phyloP scores from a whole-genome alignment of 106 monocot species.

The Posidonia australis region DNA sequence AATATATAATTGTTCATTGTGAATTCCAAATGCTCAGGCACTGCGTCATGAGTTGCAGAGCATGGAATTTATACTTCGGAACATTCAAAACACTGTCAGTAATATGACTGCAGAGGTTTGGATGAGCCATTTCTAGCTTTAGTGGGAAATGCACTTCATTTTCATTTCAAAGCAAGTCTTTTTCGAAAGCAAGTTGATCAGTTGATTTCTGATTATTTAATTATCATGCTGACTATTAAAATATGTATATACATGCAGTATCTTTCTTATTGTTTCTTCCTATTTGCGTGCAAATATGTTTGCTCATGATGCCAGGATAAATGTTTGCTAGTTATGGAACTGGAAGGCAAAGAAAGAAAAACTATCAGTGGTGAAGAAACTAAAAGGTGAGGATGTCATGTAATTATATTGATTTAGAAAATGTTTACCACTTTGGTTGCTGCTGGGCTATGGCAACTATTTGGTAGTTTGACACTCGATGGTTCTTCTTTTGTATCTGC shows the following conservation, averaged over 20 bases:
- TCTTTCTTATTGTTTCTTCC: background rate
- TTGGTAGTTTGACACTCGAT: background rate
- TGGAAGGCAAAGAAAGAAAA: conserved; percentile 14
- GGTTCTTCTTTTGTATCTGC: background rate
- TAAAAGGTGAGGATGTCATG: conserved; percentile 8
- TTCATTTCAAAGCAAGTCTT: background rate
- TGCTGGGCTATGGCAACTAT: background rate
- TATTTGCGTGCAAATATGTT: background rate
- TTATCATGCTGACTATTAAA: background rate
- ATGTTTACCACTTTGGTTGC: background rate
- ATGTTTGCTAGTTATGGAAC: background rate
- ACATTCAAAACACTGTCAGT: conserved; percentile 21
- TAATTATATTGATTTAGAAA: background rate
- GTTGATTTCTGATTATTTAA: background rate
- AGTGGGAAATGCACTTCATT: background rate
- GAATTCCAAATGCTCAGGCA: conserved; percentile 6
- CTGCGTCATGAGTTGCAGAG: conserved; percentile 30
- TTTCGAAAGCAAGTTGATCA: background rate
- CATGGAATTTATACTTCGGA: conserved; percentile 28
- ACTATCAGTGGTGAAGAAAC: conserved; percentile 7
- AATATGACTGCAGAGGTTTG: conserved; percentile 20
- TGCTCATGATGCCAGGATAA: conserved; percentile 12
- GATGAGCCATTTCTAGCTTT: background rate
- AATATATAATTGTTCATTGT: background rate
- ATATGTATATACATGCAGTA: background rate